Conservation (phyloP, 1,284 basidiomycete genomes). For the Moesziomyces globuligerus region DNA sequence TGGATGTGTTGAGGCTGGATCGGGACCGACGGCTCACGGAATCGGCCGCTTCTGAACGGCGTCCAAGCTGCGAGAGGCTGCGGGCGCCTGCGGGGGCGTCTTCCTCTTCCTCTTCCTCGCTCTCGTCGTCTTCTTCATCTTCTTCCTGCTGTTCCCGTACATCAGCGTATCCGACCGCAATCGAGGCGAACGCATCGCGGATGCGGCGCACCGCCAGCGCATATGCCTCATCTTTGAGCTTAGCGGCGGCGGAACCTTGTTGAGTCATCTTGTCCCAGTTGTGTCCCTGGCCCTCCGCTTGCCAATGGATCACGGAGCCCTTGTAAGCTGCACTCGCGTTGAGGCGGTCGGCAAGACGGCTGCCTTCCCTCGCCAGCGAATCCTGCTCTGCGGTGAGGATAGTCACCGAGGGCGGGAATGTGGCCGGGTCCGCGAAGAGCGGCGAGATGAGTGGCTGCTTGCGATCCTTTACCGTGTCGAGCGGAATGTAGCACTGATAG, state of each 20-base stretch:
- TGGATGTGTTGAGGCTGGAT: conserved; percentile 22
- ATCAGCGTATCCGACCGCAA: conserved; percentile 24
- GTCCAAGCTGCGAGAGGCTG: not conserved
- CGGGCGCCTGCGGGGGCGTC: not conserved
- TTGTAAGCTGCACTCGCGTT: conserved; percentile 5
- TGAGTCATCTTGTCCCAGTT: conserved; percentile 55
- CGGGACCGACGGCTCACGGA: conserved; percentile 3
- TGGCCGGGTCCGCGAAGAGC: conserved; percentile 25
- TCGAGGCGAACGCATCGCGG: conserved; percentile 28
- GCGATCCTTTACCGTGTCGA: conserved; percentile 30
- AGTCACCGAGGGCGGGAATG: conserved; percentile 35
- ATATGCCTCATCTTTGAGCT: conserved; percentile 45
- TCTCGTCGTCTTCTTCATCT: conserved; percentile 11
- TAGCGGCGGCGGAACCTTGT: conserved; percentile 18
- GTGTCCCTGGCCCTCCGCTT: conserved; percentile 50
- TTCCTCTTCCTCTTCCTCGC: conserved; percentile 13
- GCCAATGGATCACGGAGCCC: conserved; percentile 39
- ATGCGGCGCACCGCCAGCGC: conserved; percentile 24
- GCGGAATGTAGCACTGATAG: conserved; percentile 41
- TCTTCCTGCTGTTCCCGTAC: conserved; percentile 11
- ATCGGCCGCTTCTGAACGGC: conserved; percentile 1
- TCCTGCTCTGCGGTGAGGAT: conserved; percentile 46
- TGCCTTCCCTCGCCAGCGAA: conserved; percentile 41
- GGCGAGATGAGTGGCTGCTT: conserved; percentile 47
- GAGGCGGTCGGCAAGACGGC: conserved; percentile 29